Evolutionary conservation across 2,329 filamentous ascomycete genomes (phyloP), one percentile per base, ranked within the genome.

Genomic region (Pseudofabraea citricarpa): DNA sequence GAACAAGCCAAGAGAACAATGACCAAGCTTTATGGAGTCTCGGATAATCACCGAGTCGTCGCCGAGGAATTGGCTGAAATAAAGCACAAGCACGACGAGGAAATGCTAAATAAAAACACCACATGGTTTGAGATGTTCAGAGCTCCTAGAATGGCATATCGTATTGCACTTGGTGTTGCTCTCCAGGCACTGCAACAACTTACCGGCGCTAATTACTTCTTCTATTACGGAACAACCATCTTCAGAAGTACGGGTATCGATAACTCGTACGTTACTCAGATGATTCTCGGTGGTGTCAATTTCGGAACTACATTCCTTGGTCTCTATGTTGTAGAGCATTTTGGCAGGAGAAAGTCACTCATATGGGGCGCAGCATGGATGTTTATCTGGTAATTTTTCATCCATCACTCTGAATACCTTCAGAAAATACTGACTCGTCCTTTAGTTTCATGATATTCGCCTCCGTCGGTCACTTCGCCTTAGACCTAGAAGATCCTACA

Each of bases 171-270:
- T 2, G 84, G 83, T 10, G 73, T 86, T 35, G 54, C 64, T 0
- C 69, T 88, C 4, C 81, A 86, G 50, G 78, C 79, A 48, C 65
- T 85, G 5, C 83, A 87, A 62, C 84, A 87, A 56, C 74, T 85
- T 47, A 85, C 80, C 0, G 81, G 78, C 38, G 67, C 73, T 48
- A 75, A 75, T 62, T 77, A 73, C 60, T 77, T 77, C 60, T 74
- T 77, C 53, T 77, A 78, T 62, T 85, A 83, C 54, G 74, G 74
- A 15, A 74, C 75, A 6, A 77, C 74, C n/a, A 77, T 87, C 56
- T 87, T 88, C 61, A 47, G 74, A 44, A 74, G 78, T 1, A 77
- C 81, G 5, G 82, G 81, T 48, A 72, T 87, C 37, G 63, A 73
- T 4, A 81, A 87, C 60, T 76, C 77, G 16, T 82, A 82, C 55